These are phyloP conservation scores for Aureobasidium subglaciale DNA, from an alignment of 2,329 filamentous ascomycete species.

Conservation along the genomic window DNA sequence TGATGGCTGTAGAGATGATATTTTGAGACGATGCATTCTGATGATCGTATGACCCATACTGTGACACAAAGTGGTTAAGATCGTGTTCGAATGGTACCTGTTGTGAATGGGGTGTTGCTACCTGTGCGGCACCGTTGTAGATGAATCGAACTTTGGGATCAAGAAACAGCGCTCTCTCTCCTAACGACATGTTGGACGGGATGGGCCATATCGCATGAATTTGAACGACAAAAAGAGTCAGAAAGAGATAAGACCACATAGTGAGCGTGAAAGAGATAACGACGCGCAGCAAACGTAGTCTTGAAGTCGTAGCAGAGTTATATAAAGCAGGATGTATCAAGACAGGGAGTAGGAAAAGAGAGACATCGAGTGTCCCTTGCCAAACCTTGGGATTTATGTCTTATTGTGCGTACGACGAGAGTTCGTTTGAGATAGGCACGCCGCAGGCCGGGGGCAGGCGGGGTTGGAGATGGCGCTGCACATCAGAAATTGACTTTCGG, in stretches of 20 bases:
- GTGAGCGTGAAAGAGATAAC: background rate
- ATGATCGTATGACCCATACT: conserved; percentile 5
- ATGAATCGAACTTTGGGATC: conserved; percentile 31
- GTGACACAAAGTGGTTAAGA: conserved; percentile 10
- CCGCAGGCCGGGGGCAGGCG: conserved; percentile 1
- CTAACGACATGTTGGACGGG: conserved; percentile 31
- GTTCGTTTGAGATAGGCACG: background rate
- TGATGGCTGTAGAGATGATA: conserved; percentile 41
- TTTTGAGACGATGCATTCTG: conserved; percentile 21
- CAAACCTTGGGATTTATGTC: conserved; percentile 12
- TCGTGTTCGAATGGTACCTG: conserved; percentile 13
- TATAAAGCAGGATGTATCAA: background rate
- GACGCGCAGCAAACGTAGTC: background rate
- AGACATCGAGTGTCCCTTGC: conserved; percentile 6
- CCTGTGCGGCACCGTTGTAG: conserved; percentile 27
- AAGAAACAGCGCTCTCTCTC: conserved; percentile 36
- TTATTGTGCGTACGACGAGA: background rate
- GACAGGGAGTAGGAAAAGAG: conserved; percentile 4
- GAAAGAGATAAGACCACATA: background rate
- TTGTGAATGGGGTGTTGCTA: conserved; percentile 19
- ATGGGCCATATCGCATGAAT: conserved; percentile 38
- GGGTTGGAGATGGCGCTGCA: conserved; percentile 6
- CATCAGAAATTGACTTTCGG: conserved; percentile 7
- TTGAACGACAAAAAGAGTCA: conserved; percentile 18
- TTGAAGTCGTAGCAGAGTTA: background rate